Evolutionary conservation across 306 rosid species (phyloP), one percentile per base, ranked within the genome.

Genomic region (Quillaja saponaria): DNA sequence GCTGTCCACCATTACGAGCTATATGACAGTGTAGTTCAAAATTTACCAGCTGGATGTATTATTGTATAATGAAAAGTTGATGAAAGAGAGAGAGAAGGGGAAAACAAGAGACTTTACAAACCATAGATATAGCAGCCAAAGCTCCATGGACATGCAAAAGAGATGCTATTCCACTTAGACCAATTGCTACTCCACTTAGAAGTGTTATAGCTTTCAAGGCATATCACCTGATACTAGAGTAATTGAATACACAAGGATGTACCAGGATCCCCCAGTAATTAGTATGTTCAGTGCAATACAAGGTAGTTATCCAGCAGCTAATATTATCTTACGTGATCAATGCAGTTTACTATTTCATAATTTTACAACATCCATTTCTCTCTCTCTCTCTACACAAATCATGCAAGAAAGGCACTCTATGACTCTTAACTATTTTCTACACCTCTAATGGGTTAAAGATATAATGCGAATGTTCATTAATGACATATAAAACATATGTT

Each of bases 291-390:
- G 38, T 8, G 4, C 28, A 55, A 20, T 13, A 61, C 53, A 63
- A n/a, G 53, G 42, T 53, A 20, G 57, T 54, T 35, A 75, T 52
- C 49, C 15, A 34, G 42, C 35, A 64, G 48, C 55, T 34, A 55
- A 55, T 28, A 44, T 16, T 8, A 45, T 28, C 45, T 16, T 8
- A 45, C 50, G 46, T 48, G 44, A 51, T 34, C 9, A 16, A 18
- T 54, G 39, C 42, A 34, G n/a, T n/a, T 19, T 64, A 11, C 7
- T 25, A 11, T 13, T 35, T 18, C 17, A 41, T 45, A 53, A 18
- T 42, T 64, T 39, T 19, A 39, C 20, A 31, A 34, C 63, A 31
- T 51, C 49, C 64, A 44, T 17, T 64, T 56, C 31, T 25, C 31
- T 25, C 4, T 25, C 31, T 25, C 31, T 4, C 31, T 25, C 31